Evolutionary conservation across 257 asterid genomes (phyloP).

Genomic region (Solanum dulcamara): DNA sequence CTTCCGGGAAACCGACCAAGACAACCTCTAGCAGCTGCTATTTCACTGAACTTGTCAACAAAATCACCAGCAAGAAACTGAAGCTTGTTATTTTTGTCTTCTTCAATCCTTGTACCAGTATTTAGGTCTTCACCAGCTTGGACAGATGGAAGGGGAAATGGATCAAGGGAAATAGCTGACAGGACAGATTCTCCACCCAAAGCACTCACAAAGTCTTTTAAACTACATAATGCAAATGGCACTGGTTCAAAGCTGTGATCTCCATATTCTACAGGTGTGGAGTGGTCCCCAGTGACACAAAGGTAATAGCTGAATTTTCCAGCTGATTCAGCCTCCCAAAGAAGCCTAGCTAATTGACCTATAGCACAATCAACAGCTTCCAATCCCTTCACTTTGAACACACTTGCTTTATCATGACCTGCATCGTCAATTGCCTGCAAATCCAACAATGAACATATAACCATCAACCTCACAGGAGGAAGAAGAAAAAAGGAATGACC

Average conservation of each 20-base stretch:
- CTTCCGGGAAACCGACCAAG: slow-evolving; percentile 87
- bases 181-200: slow-evolving; percentile 59
- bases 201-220: slow-evolving; percentile 71
- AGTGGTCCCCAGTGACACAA: slow-evolving; percentile 90
- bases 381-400: slow-evolving; percentile 82
- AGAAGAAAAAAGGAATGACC: not conserved
- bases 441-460: not conserved
- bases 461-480: not conserved
- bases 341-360: slow-evolving; percentile 79
- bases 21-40: slow-evolving; percentile 77
- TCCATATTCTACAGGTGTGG: slow-evolving; percentile 98
- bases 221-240: slow-evolving; percentile 69
- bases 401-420: slow-evolving; percentile 92
- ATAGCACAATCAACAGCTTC: slow-evolving; percentile 93
- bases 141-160: slow-evolving; percentile 72
- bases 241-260: slow-evolving; percentile 99
- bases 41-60: slow-evolving; percentile 59
- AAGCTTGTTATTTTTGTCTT: slow-evolving; percentile 12
- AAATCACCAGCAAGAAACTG: slow-evolving; percentile 50
- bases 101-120: slow-evolving; percentile 14
- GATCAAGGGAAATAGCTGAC: slow-evolving; percentile 54
- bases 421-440: slow-evolving; percentile 95
- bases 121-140: slow-evolving; percentile 28
- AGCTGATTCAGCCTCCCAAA: slow-evolving; percentile 64
- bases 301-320: slow-evolving; percentile 61